A percentile compares a stretch with the other conserved stretches of the same genome.
phyloP scores from a whole-genome alignment of 345 rosid species.

The Triadica sebifera region DNA sequence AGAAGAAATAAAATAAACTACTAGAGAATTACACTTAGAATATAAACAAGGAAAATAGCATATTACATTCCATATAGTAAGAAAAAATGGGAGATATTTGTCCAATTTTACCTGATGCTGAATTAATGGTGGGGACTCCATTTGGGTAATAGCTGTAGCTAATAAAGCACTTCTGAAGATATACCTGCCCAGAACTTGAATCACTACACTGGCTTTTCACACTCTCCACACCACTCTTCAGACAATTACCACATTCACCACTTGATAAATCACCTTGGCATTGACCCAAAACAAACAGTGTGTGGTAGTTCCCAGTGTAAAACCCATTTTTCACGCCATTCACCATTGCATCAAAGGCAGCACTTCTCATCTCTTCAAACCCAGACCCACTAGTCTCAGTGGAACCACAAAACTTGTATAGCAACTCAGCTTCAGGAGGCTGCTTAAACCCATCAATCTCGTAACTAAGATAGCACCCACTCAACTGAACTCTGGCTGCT shows the following conservation, averaged over 20 bases:
- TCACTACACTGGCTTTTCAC: slow-evolving; percentile 58
- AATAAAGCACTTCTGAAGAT: slow-evolving; percentile 69
- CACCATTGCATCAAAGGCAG: slow-evolving; percentile 47
- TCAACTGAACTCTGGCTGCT: slow-evolving; percentile 69
- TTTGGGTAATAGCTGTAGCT: slow-evolving; percentile 79
- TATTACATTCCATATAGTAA: neutral
- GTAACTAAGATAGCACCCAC: slow-evolving; percentile 64
- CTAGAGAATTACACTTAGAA: neutral
- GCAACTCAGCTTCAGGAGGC: slow-evolving; percentile 44
- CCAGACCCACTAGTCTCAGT: slow-evolving; percentile 33
- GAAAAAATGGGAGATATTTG: neutral
- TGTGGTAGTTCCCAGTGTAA: slow-evolving; percentile 53
- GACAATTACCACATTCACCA: slow-evolving; percentile 62
- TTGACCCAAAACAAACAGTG: slow-evolving; percentile 61
- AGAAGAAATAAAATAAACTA: neutral
- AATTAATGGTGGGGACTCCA: slow-evolving; percentile 55
- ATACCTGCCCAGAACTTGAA: slow-evolving; percentile 65
- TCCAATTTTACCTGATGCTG: slow-evolving; percentile 26
- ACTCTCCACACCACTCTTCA: slow-evolving; percentile 51
- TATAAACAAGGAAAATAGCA: neutral
- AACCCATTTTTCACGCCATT: slow-evolving; percentile 50
- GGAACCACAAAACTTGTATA: slow-evolving; percentile 61
- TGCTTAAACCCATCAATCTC: slow-evolving; percentile 58
- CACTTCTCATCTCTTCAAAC: slow-evolving; percentile 41
- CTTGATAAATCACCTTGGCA: slow-evolving; percentile 76